Conservation (phyloP, 2,329 filamentous ascomycete species). For the Xylaria sp. region DNA sequence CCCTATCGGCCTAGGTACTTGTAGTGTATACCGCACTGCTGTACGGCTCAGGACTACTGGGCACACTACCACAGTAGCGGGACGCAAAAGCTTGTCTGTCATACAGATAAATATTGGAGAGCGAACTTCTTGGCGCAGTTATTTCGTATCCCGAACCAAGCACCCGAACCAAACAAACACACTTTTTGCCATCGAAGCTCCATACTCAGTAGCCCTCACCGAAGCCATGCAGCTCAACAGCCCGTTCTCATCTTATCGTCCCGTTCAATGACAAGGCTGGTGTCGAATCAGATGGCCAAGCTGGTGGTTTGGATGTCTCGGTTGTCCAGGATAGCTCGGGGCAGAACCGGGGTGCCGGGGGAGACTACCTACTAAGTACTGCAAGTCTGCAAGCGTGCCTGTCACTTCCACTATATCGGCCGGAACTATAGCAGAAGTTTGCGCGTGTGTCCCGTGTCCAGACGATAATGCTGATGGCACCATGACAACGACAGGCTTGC, state of each 20-base stretch:
- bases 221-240: constrained; percentile 24
- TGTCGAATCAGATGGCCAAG: constrained; percentile 27
- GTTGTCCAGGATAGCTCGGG: constrained; percentile 16
- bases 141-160: constrained; percentile 24
- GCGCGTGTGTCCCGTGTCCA: constrained; percentile 14
- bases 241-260: constrained; percentile 12
- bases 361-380: neutral
- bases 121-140: constrained; percentile 17
- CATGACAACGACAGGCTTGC: constrained; percentile 33
- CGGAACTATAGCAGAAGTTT: constrained; percentile 9
- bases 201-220: constrained; percentile 3
- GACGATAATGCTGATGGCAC: constrained; percentile 32
- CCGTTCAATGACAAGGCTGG: constrained; percentile 13
- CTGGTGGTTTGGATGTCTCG: constrained; percentile 9
- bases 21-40: neutral
- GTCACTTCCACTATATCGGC: constrained; percentile 11
- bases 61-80: neutral
- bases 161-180: constrained; percentile 11
- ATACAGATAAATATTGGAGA: constrained; percentile 11
- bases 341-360: no score
- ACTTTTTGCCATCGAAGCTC: neutral
- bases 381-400: neutral
- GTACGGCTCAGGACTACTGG: neutral
- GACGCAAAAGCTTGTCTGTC: neutral
- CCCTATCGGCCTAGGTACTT: neutral